Conservation (phyloP, 352 stramenopile genomes). For the Pythium aristosporum region DNA sequence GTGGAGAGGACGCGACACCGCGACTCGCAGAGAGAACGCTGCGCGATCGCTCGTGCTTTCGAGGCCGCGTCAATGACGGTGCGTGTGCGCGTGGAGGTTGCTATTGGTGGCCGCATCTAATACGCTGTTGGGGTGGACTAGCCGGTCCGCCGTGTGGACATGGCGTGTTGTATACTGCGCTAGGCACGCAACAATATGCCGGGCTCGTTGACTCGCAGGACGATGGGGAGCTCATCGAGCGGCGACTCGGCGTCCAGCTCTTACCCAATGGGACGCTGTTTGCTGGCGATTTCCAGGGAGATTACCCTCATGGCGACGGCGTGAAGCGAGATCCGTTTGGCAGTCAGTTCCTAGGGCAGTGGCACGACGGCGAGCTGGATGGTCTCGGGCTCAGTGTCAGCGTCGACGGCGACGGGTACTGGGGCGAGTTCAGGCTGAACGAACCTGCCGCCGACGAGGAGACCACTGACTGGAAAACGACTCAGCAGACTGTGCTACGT, state of each 20-base stretch:
- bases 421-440: constrained; percentile 29
- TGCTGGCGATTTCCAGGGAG: constrained; percentile 35
- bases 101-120: background rate
- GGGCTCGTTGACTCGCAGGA: constrained; percentile 26
- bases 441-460: constrained; percentile 1
- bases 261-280: constrained; percentile 41
- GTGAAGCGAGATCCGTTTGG: constrained; percentile 45
- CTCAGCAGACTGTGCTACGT: constrained; percentile 30
- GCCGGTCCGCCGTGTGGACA: constrained; percentile 31
- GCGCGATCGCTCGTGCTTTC: constrained; percentile 5
- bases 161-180: constrained; percentile 36
- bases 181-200: constrained; percentile 36
- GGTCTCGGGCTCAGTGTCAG: constrained; percentile 42
- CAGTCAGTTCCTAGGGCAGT: constrained; percentile 44
- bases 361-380: constrained; percentile 35
- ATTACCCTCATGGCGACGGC: constrained; percentile 35
- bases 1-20: background rate
- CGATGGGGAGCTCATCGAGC: constrained; percentile 28
- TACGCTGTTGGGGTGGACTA: background rate
- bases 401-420: constrained; percentile 27
- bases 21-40: constrained; percentile 2
- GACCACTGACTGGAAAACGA: background rate
- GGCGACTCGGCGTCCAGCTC: constrained; percentile 43
- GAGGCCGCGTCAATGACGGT: constrained; percentile 14
- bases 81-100: background rate